Base-by-base conservation (phyloP, 2,329 filamentous ascomycete genomes). In the Sporothrix dimorphospora region DNA sequence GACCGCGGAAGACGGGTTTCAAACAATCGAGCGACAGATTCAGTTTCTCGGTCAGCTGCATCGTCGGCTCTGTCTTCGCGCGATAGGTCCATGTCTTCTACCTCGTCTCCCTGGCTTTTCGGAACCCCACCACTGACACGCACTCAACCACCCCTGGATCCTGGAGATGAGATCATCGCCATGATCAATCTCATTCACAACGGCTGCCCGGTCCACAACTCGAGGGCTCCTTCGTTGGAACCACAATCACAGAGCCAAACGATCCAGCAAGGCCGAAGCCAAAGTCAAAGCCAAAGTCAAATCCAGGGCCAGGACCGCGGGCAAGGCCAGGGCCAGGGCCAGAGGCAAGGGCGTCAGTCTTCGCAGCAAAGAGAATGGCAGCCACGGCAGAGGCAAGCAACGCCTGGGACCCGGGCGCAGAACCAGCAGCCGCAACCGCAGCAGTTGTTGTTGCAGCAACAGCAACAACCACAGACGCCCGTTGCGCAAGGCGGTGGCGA, bases 101-200 rank as follows among this genome's bases (percentile, higher is more conserved):
- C 42, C 4, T 72, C 72, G 5, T 53, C 5, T 0, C 30, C 71
- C 0, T 73, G 70, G 69, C 40, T 73, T 0, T 57, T 74, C 16
- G 68, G 71, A 2, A 70, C 66, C 4, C 55, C 55, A 2, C 57
- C 49, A 0, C 57, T 42, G 4, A 14, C 9, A 9, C 0, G 12
- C 16, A 12, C 47, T 5, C 69, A 55, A 12, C 14, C 45, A 21
- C 11, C 9, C 2, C n/a, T 67, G 2, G 68, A 74, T 6, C 67
- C 72, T 0, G 72, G 57, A 0, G 71, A 75, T 14, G 74, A 75
- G 14, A 73, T 75, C 11, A 12, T 75, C 4, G 74, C 74, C 12
- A 71, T 72, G 70, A 75, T 75, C 42, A 74, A 21, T 8, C 69
- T 65, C 1, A 47, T 75, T 42, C 47, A 47, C n/a, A 5, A 16